Conservation (phyloP, 352 stramenopile species). For the Phytopythium kandeliae region DNA sequence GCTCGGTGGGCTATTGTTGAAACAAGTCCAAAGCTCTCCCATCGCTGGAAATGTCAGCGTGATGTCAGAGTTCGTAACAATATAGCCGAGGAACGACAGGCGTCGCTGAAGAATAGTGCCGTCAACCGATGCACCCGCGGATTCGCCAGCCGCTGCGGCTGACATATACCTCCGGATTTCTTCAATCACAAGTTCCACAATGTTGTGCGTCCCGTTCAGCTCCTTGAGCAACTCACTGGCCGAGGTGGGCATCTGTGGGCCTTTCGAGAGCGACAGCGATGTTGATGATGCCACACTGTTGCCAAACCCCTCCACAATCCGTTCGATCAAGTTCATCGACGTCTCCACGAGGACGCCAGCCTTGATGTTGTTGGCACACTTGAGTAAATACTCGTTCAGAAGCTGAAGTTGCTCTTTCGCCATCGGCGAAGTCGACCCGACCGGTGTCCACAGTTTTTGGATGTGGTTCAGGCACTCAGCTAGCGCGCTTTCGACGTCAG, state of each 20-base stretch:
- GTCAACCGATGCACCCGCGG: background rate
- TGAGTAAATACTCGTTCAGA: constrained; percentile 63
- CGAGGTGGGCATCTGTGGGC: constrained; percentile 22
- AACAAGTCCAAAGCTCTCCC: constrained; percentile 54
- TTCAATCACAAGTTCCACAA: constrained; percentile 52
- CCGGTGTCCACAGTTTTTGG: constrained; percentile 52
- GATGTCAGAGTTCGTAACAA: constrained; percentile 69
- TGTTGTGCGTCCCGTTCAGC: constrained; percentile 49
- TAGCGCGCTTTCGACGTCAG: constrained; percentile 50
- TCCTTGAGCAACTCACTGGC: constrained; percentile 60
- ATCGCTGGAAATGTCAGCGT: constrained; percentile 60
- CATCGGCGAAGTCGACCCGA: constrained; percentile 33
- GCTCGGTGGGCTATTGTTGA: constrained; percentile 23
- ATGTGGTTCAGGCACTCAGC: constrained; percentile 70
- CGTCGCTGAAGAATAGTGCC: constrained; percentile 28
- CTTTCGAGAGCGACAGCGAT: constrained; percentile 35
- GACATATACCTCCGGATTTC: constrained; percentile 49
- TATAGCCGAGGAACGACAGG: constrained; percentile 69
- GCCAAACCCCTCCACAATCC: constrained; percentile 49
- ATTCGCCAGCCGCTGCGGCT: constrained; percentile 7
- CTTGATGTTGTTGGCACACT: constrained; percentile 68
- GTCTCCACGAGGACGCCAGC: constrained; percentile 45
- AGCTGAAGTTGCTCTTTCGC: constrained; percentile 75
- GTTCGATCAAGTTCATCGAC: constrained; percentile 75
- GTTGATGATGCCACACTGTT: constrained; percentile 30